Conservation (phyloP, 2,329 filamentous ascomycete species). For the Curvularia sp. region DNA sequence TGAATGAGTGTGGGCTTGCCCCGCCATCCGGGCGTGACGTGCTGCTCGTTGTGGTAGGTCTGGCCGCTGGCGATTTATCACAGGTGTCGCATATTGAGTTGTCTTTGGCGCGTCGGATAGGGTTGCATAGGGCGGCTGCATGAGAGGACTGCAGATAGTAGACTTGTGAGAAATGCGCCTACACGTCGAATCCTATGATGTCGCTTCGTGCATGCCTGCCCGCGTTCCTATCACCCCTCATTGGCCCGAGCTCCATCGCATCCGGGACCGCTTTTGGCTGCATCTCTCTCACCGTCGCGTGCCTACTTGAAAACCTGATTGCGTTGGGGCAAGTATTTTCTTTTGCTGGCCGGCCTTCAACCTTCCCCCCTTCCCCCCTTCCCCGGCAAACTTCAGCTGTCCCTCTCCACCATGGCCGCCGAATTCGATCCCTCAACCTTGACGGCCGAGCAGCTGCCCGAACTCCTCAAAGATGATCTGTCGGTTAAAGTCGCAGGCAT, state of each 20-base stretch:
- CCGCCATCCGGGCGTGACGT: conserved; percentile 30
- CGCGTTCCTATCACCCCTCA: conserved; percentile 27
- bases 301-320: conserved; percentile 19
- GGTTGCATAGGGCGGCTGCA: conserved; percentile 13
- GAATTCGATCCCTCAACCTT: conserved; percentile 50
- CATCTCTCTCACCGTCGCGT: conserved; percentile 9
- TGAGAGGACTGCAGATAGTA: conserved; percentile 13
- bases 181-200: conserved; percentile 22
- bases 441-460: conserved; percentile 70
- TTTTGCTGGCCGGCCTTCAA: conserved; percentile 5
- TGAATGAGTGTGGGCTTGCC: conserved; percentile 19
- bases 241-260: conserved; percentile 41
- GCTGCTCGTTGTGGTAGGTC: conserved; percentile 6
- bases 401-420: conserved; percentile 19
- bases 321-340: conserved; percentile 1
- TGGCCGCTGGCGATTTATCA: conserved; percentile 24
- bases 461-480: conserved; percentile 72
- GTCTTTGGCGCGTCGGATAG: conserved; percentile 9
- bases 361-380: not conserved
- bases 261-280: conserved; percentile 8
- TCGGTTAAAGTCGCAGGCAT: conserved; percentile 88
- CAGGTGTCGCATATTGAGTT: conserved; percentile 24
- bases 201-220: conserved; percentile 20
- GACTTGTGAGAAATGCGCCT: conserved; percentile 12
- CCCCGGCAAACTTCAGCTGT: not conserved